Conservation (phyloP, 345 rosid species). For the Sonneratia alba region DNA sequence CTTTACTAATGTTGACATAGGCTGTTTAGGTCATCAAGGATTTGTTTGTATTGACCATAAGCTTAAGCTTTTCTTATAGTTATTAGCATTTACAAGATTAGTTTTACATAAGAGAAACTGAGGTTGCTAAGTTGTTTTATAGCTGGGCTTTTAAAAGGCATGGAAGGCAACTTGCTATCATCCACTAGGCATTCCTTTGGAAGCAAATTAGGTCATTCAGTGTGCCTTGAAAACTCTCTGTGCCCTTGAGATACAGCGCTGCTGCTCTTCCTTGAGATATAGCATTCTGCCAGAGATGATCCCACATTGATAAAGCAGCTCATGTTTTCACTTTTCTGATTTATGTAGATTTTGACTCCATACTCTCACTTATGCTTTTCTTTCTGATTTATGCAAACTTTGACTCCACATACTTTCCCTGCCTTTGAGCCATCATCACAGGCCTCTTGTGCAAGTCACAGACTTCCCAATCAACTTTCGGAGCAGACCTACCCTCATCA, state of each 20-base stretch:
- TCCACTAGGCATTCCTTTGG: neutral
- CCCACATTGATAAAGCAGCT: neutral
- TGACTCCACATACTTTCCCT: neutral
- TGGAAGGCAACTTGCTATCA: neutral
- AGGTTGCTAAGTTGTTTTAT: neutral
- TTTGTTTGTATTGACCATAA: neutral
- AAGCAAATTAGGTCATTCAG: neutral
- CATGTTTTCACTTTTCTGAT: neutral
- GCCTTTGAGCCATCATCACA: neutral
- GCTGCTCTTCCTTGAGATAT: constrained; percentile 13
- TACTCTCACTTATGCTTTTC: neutral
- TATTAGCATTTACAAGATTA: neutral
- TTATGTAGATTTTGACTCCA: neutral
- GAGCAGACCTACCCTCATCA: neutral
- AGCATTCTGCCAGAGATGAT: neutral
- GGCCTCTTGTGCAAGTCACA: neutral
- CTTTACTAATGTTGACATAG: neutral
- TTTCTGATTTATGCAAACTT: neutral
- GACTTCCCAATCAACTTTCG: neutral
- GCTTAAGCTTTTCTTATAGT: neutral
- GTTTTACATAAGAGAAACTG: neutral
- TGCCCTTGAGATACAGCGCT: constrained; percentile 17
- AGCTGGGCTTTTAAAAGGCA: neutral
- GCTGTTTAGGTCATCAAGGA: neutral
- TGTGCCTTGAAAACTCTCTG: constrained; percentile 14